Evolutionary conservation across 139 green algal species (phyloP).

Genomic region (Tetraselmis striata): DNA sequence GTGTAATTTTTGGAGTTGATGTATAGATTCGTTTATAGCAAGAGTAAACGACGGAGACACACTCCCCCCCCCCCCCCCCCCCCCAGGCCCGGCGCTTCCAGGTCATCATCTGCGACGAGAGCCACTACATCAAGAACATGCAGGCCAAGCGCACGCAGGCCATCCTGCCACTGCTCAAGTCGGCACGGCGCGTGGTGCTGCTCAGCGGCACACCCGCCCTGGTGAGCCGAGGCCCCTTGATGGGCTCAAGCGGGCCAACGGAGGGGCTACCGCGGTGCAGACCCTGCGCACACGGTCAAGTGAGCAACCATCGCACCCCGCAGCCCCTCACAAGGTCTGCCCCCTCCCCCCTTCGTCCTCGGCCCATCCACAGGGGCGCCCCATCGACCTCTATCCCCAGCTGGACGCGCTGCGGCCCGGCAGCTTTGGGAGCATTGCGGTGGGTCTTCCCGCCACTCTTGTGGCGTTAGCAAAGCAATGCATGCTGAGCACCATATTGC

Average conservation of each 20-base stretch:
- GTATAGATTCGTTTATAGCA: no score
- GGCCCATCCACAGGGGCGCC: constrained; percentile 7
- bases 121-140: constrained; percentile 43
- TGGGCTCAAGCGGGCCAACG: no score
- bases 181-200: constrained; percentile 30
- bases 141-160: constrained; percentile 34
- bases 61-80: no score
- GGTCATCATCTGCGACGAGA: constrained; percentile 44
- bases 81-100: constrained; percentile 5
- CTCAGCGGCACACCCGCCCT: constrained; percentile 44
- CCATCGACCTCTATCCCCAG: constrained; percentile 39
- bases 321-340: no score
- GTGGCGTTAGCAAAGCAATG: no score
- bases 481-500: no score
- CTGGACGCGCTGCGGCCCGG: constrained; percentile 18
- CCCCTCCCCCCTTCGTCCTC: no score
- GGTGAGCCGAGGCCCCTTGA: neutral
- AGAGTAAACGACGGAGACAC: no score
- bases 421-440: constrained; percentile 20
- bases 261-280: no score
- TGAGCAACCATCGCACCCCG: no score
- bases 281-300: no score
- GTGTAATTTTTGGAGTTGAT: no score
- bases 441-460: neutral
- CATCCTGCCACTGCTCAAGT: constrained; percentile 20